phyloP scores from a whole-genome alignment of 2,329 filamentous ascomycete species.

The Mycosphaerella arachidis region DNA sequence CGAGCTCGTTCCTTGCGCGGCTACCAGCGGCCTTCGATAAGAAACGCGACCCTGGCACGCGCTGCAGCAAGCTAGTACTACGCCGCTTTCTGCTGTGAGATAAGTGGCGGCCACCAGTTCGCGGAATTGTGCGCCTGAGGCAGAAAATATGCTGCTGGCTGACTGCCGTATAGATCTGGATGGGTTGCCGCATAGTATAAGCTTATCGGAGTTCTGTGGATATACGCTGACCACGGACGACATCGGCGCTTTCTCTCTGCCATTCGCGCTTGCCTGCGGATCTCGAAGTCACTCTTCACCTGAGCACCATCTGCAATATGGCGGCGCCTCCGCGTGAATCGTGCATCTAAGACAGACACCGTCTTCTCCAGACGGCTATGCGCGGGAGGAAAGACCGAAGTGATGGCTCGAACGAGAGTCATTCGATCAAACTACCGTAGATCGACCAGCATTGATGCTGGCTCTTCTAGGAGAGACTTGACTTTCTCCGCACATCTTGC shows the following conservation, averaged over 20 bases:
- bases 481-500: slow-evolving; percentile 84
- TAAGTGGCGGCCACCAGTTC: neutral
- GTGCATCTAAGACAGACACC: neutral
- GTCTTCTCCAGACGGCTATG: neutral
- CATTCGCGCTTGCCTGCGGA: slow-evolving; percentile 1
- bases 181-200: neutral
- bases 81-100: neutral
- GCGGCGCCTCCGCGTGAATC: neutral
- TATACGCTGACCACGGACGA: neutral
- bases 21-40: slow-evolving; percentile 2
- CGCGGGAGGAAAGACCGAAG: neutral
- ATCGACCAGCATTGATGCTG: slow-evolving; percentile 80
- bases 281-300: neutral
- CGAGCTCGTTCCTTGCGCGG: slow-evolving; percentile 2
- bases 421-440: slow-evolving; percentile 51
- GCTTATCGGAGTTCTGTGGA: neutral
- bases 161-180: neutral
- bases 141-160: neutral
- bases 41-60: neutral
- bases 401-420: neutral
- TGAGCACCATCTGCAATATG: neutral
- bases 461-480: slow-evolving; percentile 71
- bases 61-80: neutral
- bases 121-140: no score
- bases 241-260: neutral